These are phyloP conservation scores for Skeletonema menzelii DNA, from an alignment of 108 stramenopile species.

Conservation along the genomic window DNA sequence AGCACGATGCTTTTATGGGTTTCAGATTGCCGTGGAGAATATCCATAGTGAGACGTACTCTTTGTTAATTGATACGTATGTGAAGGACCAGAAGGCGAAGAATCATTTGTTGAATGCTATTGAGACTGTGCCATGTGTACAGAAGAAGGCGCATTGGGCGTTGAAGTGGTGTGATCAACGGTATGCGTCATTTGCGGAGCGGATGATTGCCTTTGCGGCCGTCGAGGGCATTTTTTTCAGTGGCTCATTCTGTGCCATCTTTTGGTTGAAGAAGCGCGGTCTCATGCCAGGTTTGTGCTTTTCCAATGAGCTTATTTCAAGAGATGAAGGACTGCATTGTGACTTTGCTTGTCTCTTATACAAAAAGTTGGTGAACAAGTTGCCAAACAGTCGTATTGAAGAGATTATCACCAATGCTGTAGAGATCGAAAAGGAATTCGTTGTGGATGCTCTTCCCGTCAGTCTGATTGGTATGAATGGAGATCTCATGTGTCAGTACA, in stretches of 20 bases:
- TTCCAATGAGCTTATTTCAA: constrained; percentile 97
- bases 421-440: constrained; percentile 98
- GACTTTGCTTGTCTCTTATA: constrained; percentile 96
- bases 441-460: constrained; percentile 96
- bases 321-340: constrained; percentile 98
- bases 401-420: constrained; percentile 93
- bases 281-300: constrained; percentile 99
- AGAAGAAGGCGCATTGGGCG: constrained; percentile 99
- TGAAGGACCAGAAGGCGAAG: constrained; percentile 88
- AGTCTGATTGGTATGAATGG: constrained; percentile 99
- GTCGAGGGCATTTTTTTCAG: constrained; percentile 99
- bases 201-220: constrained; percentile 98
- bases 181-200: constrained; percentile 95
- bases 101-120: constrained; percentile 84
- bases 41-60: constrained; percentile 99
- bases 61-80: constrained; percentile 98
- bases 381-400: constrained; percentile 73
- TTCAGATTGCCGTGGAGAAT: constrained; percentile 99
- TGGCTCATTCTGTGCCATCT: constrained; percentile 99
- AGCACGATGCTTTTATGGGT: constrained; percentile 99
- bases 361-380: constrained; percentile 82
- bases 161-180: constrained; percentile 93
- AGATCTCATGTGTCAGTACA: constrained; percentile 97
- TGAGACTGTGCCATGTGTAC: constrained; percentile 94
- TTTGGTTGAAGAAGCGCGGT: constrained; percentile 99